Evolutionary conservation across 805 yeast genomes (phyloP).

Genomic region (Candida parachauliodes): DNA sequence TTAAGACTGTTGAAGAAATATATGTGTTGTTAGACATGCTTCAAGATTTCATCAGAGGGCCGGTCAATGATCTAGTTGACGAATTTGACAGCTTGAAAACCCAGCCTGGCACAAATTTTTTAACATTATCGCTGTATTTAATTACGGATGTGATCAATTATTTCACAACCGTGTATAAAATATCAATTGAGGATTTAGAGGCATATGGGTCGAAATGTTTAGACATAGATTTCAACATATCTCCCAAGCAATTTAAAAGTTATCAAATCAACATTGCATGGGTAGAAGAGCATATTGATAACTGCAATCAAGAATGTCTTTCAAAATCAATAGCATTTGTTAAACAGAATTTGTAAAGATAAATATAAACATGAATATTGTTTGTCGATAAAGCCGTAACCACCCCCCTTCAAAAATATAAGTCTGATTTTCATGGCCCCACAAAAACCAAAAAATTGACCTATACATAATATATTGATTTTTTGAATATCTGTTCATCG

Average conservation of each 20-base stretch:
- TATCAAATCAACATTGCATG: neutral
- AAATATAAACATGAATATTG: no score
- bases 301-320: neutral
- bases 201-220: conserved; percentile 1
- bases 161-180: neutral
- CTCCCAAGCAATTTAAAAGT: conserved; percentile 1
- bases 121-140: neutral
- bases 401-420: no score
- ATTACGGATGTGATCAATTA: conserved; percentile 2
- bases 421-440: no score
- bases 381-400: no score
- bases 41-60: conserved; percentile 2
- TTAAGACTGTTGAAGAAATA: conserved; percentile 7
- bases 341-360: no score
- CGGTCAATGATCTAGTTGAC: conserved; percentile 5
- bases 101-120: neutral
- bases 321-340: neutral
- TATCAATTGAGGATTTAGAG: conserved; percentile 8
- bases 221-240: conserved; percentile 2
- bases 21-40: conserved; percentile 2
- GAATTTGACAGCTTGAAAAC: neutral
- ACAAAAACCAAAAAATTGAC: no score
- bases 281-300: neutral
- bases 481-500: no score
- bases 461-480: no score